Percentiles rank a stretch among this genome's conserved stretches.
These are phyloP conservation scores for Vitis riparia DNA, from an alignment of 164 flowering plant species.

Conservation along the genomic window DNA sequence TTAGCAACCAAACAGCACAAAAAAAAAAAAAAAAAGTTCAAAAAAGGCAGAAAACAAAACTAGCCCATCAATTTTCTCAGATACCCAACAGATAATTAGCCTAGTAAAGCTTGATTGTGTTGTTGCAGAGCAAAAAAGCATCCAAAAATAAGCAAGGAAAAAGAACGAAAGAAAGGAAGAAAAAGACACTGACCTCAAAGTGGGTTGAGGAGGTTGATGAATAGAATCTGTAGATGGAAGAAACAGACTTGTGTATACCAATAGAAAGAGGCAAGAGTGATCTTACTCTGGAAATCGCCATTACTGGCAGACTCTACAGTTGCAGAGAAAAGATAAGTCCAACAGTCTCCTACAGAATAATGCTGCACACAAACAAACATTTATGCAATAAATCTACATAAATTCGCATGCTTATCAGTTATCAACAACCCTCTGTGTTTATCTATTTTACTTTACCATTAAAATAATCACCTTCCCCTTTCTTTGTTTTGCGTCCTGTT, in stretches of 20 bases:
- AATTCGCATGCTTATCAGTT: no score
- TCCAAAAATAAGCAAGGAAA: not conserved
- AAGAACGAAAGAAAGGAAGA: not conserved
- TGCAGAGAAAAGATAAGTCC: no score
- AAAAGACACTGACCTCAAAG: constrained; percentile 25
- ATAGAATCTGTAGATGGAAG: constrained; percentile 21
- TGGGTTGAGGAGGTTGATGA: constrained; percentile 20
- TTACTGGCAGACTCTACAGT: not conserved
- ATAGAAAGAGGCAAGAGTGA: constrained; percentile 15
- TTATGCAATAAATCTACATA: no score
- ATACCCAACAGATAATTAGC: not conserved
- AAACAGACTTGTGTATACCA: not conserved
- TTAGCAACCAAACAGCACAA: not conserved
- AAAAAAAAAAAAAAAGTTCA: not conserved
- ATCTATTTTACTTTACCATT: no score
- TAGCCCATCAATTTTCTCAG: not conserved
- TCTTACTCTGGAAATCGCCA: constrained; percentile 32
- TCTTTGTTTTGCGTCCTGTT: no score
- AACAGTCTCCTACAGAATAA: no score
- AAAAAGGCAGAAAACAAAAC: not conserved
- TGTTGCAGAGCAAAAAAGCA: not conserved
- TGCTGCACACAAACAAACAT: no score
- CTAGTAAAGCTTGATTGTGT: not conserved
- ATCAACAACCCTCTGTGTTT: no score
- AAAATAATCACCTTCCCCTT: no score